phyloP scores from a whole-genome alignment of 2,329 filamentous ascomycete species.

The Neonectria neomacrospora region DNA sequence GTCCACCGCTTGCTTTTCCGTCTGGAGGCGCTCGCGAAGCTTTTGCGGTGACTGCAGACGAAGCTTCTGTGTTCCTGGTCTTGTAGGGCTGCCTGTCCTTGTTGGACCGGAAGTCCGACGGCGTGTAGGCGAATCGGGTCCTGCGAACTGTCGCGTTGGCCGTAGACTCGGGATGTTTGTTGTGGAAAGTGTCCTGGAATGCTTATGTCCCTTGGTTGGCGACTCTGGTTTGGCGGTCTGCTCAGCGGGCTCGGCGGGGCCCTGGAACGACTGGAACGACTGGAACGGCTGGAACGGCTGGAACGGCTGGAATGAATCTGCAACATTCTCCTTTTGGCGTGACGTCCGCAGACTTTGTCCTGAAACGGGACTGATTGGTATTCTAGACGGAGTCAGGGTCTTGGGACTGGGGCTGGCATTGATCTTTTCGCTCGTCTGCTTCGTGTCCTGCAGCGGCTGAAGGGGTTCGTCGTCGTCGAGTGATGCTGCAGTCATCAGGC shows the following conservation, averaged over 20 bases:
- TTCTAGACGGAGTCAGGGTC: slow-evolving; percentile 59
- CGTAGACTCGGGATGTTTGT: slow-evolving; percentile 67
- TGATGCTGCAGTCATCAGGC: slow-evolving; percentile 71
- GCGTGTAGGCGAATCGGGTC: slow-evolving; percentile 39
- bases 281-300: too few species aligned
- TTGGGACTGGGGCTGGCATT: slow-evolving; percentile 60
- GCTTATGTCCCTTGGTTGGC: slow-evolving; percentile 47
- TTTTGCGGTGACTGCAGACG: slow-evolving; percentile 79
- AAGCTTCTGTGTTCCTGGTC: slow-evolving; percentile 60
- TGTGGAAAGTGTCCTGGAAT: slow-evolving; percentile 63
- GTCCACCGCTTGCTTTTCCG: slow-evolving; percentile 79
- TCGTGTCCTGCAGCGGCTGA: slow-evolving; percentile 63
- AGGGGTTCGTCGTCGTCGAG: slow-evolving; percentile 55
- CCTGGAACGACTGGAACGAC: too few species aligned
- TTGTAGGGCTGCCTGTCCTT: slow-evolving; percentile 46
- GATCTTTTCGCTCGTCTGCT: slow-evolving; percentile 66
- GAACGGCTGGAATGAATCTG: slow-evolving; percentile 40
- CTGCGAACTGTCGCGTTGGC: slow-evolving; percentile 48
- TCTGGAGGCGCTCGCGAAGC: slow-evolving; percentile 84
- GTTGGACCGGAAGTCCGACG: slow-evolving; percentile 44
- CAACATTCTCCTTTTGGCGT: slow-evolving; percentile 59
- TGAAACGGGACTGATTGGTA: slow-evolving; percentile 61
- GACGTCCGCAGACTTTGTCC: slow-evolving; percentile 54
- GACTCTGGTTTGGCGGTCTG: slow-evolving; percentile 36
- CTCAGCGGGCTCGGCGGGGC: slow-evolving; percentile 30